Conservation (phyloP, 331 rosid species). For the Cucumis variabilis region DNA sequence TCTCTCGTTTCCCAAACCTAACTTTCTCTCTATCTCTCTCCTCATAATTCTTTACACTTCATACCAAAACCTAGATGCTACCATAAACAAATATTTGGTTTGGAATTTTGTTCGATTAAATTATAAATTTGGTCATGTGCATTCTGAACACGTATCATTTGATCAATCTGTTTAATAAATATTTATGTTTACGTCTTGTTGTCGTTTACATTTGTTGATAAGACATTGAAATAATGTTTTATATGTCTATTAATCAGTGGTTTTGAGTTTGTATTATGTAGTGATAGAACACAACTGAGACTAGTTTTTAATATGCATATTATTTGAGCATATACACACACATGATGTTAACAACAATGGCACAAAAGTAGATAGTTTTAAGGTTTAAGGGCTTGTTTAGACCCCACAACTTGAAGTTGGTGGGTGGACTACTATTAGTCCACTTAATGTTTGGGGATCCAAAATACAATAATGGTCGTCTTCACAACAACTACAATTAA, state of each 20-base stretch:
- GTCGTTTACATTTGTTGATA: neutral
- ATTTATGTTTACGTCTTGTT: neutral
- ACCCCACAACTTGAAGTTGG: no score
- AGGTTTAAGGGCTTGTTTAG: no score
- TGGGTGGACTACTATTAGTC: no score
- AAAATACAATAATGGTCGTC: no score
- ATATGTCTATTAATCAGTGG: neutral
- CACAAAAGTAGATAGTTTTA: no score
- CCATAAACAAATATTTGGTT: neutral
- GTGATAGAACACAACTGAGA: neutral
- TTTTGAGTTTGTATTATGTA: neutral
- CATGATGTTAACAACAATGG: no score
- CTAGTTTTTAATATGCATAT: no score
- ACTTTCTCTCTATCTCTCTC: constrained; percentile 14
- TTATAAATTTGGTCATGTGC: neutral
- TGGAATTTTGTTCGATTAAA: neutral
- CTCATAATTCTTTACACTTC: neutral
- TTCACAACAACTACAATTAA: no score
- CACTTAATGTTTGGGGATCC: no score
- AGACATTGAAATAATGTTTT: neutral
- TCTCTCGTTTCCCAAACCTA: constrained; percentile 19
- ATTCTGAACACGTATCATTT: neutral
- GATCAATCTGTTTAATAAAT: neutral
- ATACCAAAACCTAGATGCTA: neutral
- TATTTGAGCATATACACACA: no score